Evolutionary conservation across 2,329 filamentous ascomycete species (phyloP).

Genomic region (Boeremia lycopersici): DNA sequence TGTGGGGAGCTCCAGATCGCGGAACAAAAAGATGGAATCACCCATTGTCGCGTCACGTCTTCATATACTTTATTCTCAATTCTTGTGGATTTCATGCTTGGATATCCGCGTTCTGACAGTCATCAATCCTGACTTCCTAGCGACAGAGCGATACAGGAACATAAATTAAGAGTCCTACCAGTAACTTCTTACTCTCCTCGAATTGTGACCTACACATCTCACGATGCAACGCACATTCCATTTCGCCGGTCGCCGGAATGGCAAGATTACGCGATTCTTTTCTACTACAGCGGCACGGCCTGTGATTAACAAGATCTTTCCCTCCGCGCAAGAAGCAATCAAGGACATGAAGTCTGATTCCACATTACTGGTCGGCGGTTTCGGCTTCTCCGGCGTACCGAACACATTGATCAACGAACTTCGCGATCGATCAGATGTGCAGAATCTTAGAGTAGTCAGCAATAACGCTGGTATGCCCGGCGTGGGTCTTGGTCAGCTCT

Average conservation of each 20-base stretch:
- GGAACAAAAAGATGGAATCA: conserved; percentile 27
- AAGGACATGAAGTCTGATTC: conserved; percentile 47
- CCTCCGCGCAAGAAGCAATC: conserved; percentile 47
- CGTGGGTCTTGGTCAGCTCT: conserved; percentile 71
- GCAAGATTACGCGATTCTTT: conserved; percentile 43
- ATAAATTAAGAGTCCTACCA: neutral
- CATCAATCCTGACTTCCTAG: neutral
- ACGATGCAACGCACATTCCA: conserved; percentile 45
- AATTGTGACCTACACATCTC: neutral
- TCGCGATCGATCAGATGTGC: conserved; percentile 43
- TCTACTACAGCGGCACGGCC: conserved; percentile 39
- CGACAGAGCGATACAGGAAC: neutral
- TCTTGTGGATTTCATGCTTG: conserved; percentile 2
- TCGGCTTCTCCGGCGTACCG: conserved; percentile 48
- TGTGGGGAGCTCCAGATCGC: conserved; percentile 41
- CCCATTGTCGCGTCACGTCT: conserved; percentile 13
- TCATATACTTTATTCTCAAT: conserved; percentile 1
- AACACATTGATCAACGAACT: conserved; percentile 49
- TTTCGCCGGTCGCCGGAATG: conserved; percentile 41
- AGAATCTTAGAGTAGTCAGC: conserved; percentile 72
- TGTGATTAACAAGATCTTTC: conserved; percentile 49
- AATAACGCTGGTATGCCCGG: conserved; percentile 79
- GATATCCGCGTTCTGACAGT: neutral
- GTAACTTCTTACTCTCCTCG: neutral
- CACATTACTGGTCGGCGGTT: conserved; percentile 47